Conservation (phyloP, 164 flowering plant genomes). For the Chimonanthus praecox region DNA sequence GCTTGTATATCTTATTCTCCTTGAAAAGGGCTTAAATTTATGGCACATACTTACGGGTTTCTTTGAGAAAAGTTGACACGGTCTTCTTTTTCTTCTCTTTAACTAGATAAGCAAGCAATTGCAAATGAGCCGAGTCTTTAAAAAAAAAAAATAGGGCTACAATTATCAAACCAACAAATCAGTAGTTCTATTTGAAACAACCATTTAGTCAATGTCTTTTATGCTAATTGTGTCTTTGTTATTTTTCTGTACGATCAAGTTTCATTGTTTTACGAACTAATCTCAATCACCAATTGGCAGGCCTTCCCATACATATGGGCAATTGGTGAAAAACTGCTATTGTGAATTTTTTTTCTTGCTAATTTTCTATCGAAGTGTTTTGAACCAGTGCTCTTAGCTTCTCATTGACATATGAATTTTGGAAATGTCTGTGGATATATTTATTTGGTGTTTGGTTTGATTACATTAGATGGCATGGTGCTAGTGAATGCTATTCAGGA, state of each 20-base stretch:
- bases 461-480: neutral
- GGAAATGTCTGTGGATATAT: neutral
- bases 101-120: too few relatives aligned
- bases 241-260: neutral
- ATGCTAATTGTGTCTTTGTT: too few relatives aligned
- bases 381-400: neutral
- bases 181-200: too few relatives aligned
- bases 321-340: neutral
- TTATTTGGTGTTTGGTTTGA: neutral
- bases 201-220: too few relatives aligned
- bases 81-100: too few relatives aligned
- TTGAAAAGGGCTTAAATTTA: too few relatives aligned
- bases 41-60: too few relatives aligned
- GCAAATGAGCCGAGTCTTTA: too few relatives aligned
- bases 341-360: neutral
- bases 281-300: neutral
- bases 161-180: too few relatives aligned
- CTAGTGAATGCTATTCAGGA: neutral
- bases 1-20: neutral
- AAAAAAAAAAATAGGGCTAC: too few relatives aligned
- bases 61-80: too few relatives aligned
- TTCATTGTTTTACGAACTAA: neutral
- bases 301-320: neutral
- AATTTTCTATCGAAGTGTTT: neutral
- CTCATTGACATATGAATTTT: neutral